Evolutionary conservation across 2,329 filamentous ascomycete species (phyloP), one percentile per base, ranked within the genome.

Genomic region (Ascosphaera pollenicola): DNA sequence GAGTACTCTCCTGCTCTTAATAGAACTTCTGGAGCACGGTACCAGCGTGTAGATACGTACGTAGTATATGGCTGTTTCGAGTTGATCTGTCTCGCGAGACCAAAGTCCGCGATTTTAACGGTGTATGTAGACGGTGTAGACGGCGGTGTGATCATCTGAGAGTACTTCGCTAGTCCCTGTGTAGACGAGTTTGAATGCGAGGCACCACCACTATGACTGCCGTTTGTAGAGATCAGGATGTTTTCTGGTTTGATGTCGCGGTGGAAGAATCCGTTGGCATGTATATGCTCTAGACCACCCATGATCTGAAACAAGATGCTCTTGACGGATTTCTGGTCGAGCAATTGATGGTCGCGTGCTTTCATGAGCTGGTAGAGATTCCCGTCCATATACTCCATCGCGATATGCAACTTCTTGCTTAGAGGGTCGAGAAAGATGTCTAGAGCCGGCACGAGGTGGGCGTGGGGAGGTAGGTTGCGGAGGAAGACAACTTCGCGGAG

Each of bases 351-450:
- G 49, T 98, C 89, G 43, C 89, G 75, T 39, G 89, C 78, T 64
- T 98, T 98, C 89, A 98, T 98, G 45, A 98, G 63, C 59, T 98
- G 89, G 59, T 98, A 98, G 1, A 98, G 69, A 58, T 98, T 98
- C 38, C 89, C 89, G 56, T 98, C 89, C 89, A 98, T 98, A 60
- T 92, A 94, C 63, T 98, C 89, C 89, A 98, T 98, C 53, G 73
- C 77, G 48, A 98, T 98, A 60, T 98, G 89, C 35, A 98, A 74
- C 61, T 94, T 93, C 63, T 85, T 91, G 62, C 72, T 93, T 56
- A 83, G 80, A 0, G 89, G 89, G 53, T 98, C 89, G 51, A 98
- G 73, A 61, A 98, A 98, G 53, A 98, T 98, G 61, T 98, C 89
- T 47, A 95, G 70, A 3, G 89, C 87, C 28, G 89, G 89, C n/a